phyloP scores from a whole-genome alignment of 1,284 basidiomycete genomes.

The Ceratobasidium sp. region DNA sequence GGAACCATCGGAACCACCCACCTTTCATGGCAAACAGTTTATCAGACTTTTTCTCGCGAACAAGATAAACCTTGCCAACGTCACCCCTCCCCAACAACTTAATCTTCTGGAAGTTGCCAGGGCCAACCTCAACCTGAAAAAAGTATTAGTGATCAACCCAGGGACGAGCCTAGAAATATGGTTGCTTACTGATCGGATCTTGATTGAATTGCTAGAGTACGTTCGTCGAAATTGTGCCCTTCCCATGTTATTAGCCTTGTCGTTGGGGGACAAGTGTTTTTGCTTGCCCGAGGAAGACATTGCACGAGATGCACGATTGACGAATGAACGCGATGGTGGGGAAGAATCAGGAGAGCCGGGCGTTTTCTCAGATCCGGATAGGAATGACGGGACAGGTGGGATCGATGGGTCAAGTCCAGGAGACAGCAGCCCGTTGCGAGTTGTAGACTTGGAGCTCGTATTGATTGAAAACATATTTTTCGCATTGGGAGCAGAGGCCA shows the following conservation, averaged over 20 bases:
- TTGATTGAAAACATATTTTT: conserved; percentile 80
- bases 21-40: conserved; percentile 98
- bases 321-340: conserved; percentile 29
- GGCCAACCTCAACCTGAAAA: conserved; percentile 82
- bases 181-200: conserved; percentile 77
- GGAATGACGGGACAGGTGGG: conserved; percentile 45
- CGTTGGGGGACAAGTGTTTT: conserved; percentile 45
- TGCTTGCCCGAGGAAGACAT: conserved; percentile 36
- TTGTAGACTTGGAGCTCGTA: conserved; percentile 58
- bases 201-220: conserved; percentile 97
- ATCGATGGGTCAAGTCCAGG: conserved; percentile 59
- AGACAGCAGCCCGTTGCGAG: conserved; percentile 72
- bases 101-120: conserved; percentile 90
- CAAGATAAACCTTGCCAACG: conserved; percentile 94
- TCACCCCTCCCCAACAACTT: conserved; percentile 95
- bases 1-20: conserved; percentile 50
- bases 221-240: conserved; percentile 85
- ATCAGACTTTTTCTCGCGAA: conserved; percentile 91
- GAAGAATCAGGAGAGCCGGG: conserved; percentile 39
- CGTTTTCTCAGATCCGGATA: conserved; percentile 40
- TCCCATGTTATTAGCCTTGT: conserved; percentile 48
- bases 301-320: conserved; percentile 27
- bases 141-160: conserved; percentile 37
- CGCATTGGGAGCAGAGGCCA: conserved; percentile 94
- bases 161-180: neutral